These are phyloP conservation scores for Mollisiaceae sp. DNA, from an alignment of 2,329 filamentous ascomycete species.

Conservation along the genomic window DNA sequence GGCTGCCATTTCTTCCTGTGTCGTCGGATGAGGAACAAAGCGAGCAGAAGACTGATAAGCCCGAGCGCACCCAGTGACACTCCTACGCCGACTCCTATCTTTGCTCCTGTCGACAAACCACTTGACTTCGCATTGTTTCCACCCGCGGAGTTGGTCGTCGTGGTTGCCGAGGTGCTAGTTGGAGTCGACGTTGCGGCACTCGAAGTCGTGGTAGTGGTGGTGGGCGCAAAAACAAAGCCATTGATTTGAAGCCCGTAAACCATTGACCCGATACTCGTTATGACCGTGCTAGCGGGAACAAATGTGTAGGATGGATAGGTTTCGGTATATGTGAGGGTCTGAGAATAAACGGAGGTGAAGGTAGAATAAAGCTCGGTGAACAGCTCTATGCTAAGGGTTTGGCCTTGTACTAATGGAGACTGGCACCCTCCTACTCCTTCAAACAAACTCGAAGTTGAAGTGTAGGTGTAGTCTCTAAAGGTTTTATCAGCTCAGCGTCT, in stretches of 20 bases:
- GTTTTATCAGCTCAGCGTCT: background rate
- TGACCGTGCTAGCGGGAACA: background rate
- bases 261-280: background rate
- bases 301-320: background rate
- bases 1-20: background rate
- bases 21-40: slow-evolving; percentile 2
- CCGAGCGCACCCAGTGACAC: background rate
- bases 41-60: background rate
- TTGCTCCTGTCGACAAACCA: slow-evolving; percentile 2
- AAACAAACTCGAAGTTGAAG: background rate
- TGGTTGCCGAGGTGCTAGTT: background rate
- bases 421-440: background rate
- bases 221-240: background rate
- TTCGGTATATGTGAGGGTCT: background rate
- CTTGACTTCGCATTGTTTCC: background rate
- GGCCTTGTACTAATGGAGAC: background rate
- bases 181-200: background rate
- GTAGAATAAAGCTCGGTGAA: no score
- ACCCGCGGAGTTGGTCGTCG: background rate
- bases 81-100: slow-evolving; percentile 3
- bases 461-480: background rate
- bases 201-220: background rate
- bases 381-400: background rate
- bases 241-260: background rate
- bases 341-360: no score